Base-by-base conservation (phyloP, 2,329 filamentous ascomycete species). In the Microdochium nivale region DNA sequence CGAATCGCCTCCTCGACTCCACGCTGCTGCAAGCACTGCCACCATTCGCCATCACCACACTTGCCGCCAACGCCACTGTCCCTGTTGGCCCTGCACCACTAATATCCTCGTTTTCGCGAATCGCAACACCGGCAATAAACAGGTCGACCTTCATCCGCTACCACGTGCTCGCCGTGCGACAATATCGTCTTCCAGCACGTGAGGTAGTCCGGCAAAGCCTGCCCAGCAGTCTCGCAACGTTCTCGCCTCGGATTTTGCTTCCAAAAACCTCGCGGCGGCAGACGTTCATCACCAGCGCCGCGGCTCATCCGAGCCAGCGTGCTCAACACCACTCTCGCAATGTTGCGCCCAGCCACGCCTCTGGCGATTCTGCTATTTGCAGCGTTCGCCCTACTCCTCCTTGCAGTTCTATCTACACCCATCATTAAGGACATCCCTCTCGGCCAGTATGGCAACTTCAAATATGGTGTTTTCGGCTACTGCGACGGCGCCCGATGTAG, bases 391-490 rank as follows among this genome's bases (percentile, higher is more conserved):
- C 76, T 97, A 55, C 78, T 97, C 50, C 76, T 97, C 47, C 77
- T 99, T 37, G 88, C 90, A 47, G 88, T 91, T 37, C 73, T 99
- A n/a, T 96, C 92, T 1, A 91, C 90, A 0, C 94, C 94, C 19
- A 83, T 99, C 59, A 86, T 97, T 65, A 84, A 87, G 64, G 79
- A 77, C 25, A 95, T 99, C 47, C 89, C 90, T 10, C 77, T 99
- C 43, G 91, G 88, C 35, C 84, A 81, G 50, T 92, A 84, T 64
- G 72, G 84, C 43, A 84, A 86, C 60, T 81, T 88, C 59, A 84
- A 84, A 59, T 96, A 95, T 74, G 94, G 94, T 48, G 91, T 97
- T 48, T 92, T 97, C 73, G 94, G 94, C 25, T 95, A 83, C 62
- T 99, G 94, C 70, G 77, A 82, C 57, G 74, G 71, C 37, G 67